Evolutionary conservation across 129 eudicot genomes (phyloP), one percentile per base, ranked within the genome.

Genomic region (Escallonia herrerae): DNA sequence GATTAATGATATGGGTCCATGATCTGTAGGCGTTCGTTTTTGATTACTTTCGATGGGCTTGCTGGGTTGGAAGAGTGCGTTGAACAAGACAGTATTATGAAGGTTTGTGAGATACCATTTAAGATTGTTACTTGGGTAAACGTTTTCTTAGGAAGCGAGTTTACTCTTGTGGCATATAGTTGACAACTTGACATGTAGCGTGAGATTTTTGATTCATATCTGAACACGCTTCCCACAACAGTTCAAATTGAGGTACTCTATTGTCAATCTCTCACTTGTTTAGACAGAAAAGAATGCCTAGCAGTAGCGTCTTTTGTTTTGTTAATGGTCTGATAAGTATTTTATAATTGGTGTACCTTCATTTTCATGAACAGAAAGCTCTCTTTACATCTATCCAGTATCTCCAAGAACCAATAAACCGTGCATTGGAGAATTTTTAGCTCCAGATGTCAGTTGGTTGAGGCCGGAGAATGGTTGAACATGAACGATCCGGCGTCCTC

Each of bases 1-100:
- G 4, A 45, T 47, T 60, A 50, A 56, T 74, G 44, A 44, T 61
- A 13, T 57, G n/a, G 6, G 5, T 47, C 52, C 42, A 51, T 66
- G 50, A 59, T 66, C 5, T 76, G 76, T 77, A 91, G 99, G 80
- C 99, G 89, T 76, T n/a, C n/a, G n/a, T 73, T 94, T 22, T 76
- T 94, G 50, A 94, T 94, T 75, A 90, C 95, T 69, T 89, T 94
- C 71, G 99, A 96, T 65, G 99, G 99, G 65, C 84, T 94, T 66
- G 96, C 97, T 52, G 99, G 99, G 60, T 74, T 94, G 77, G 99
- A 94, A 73, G 99, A 89, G 84, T 81, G 99, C 70, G 67, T 94
- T 8, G 97, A 94, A 72, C 87, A 79, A 81, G 98, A 88, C 72
- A 81, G 78, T 39, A 78, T 69, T 60, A 47, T 88, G 69, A 88